Conservation (phyloP, 805 yeast species). For the Metschnikowia gruessii region DNA sequence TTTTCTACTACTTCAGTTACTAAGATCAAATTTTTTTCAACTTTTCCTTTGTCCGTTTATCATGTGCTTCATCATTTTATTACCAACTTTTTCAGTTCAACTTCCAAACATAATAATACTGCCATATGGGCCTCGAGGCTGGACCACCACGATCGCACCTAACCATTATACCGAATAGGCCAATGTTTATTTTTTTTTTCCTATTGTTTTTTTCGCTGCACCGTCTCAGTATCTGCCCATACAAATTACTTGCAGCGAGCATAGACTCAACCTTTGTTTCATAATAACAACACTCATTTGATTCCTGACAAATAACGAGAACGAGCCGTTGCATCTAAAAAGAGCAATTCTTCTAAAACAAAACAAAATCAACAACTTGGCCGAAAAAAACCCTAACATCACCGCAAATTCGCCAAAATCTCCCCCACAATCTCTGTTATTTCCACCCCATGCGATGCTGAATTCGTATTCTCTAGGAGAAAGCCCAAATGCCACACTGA, state of each 20-base stretch:
- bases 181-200: too few species aligned
- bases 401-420: not conserved
- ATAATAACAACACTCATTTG: not conserved
- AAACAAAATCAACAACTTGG: not conserved
- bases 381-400: not conserved
- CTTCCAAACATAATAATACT: too few species aligned
- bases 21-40: too few species aligned
- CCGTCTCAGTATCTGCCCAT: conserved; percentile 2
- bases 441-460: conserved; percentile 6
- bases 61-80: too few species aligned
- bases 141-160: not conserved
- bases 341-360: not conserved
- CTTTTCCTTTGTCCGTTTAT: too few species aligned
- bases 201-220: not conserved
- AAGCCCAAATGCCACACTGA: conserved; percentile 1
- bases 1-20: too few species aligned
- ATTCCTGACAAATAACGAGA: too few species aligned
- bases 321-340: too few species aligned
- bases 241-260: conserved; percentile 1
- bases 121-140: too few species aligned
- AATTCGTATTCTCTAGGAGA: not conserved
- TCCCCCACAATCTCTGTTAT: not conserved
- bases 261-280: not conserved
- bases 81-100: too few species aligned
- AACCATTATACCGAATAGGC: not conserved